Evolutionary conservation across 2,329 filamentous ascomycete genomes (phyloP).

Genomic region (Stagonosporopsis tanaceti): DNA sequence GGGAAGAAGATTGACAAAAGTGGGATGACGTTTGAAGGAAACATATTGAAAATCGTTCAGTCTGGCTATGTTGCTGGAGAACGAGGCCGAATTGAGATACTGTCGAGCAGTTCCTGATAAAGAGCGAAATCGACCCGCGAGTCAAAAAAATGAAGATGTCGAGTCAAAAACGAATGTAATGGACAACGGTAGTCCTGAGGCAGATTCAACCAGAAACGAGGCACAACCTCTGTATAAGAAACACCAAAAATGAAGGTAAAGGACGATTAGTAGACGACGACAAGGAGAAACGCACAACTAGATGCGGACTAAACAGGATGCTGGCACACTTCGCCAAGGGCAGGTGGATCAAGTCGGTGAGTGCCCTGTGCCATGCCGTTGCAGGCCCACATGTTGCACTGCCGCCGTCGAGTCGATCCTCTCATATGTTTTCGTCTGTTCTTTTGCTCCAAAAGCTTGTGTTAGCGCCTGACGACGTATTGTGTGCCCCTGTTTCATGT

Average conservation of each 20-base stretch:
- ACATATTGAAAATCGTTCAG: neutral
- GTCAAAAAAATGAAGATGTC: conserved; percentile 13
- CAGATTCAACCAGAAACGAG: neutral
- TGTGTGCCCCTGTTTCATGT: conserved; percentile 20
- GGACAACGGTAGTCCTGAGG: conserved; percentile 4
- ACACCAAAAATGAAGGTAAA: conserved; percentile 10
- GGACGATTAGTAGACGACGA: neutral
- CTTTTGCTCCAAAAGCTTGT: conserved; percentile 6
- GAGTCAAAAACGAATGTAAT: conserved; percentile 16
- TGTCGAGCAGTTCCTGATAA: neutral
- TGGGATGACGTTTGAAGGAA: conserved; percentile 6
- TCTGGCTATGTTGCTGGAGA: neutral
- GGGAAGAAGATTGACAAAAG: conserved; percentile 17
- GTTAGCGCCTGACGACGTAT: conserved; percentile 7
- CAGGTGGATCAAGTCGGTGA: neutral
- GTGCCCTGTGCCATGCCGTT: conserved; percentile 10
- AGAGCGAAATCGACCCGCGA: conserved; percentile 11
- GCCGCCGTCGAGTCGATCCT: conserved; percentile 6
- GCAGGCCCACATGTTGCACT: conserved; percentile 17
- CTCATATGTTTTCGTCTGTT: neutral
- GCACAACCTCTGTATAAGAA: neutral
- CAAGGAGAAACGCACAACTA: neutral
- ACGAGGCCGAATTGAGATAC: neutral
- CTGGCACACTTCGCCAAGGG: conserved; percentile 3
- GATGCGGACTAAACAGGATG: neutral